These are phyloP conservation scores for Penicillium goetzii DNA, from an alignment of 495 filamentous ascomycete genomes.

Conservation along the genomic window DNA sequence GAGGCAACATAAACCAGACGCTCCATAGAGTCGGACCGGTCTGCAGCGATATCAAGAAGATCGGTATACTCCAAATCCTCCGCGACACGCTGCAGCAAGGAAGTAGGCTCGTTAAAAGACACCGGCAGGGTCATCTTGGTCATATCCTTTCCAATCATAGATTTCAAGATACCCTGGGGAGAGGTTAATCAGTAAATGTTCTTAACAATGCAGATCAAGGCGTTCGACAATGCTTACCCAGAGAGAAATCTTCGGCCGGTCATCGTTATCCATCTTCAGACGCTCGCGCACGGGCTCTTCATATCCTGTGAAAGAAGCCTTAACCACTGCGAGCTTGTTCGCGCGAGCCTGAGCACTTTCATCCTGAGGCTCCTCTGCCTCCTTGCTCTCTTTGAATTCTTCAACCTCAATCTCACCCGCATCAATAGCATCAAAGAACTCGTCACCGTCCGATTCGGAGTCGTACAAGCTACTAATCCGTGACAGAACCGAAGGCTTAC, in stretches of 20 bases:
- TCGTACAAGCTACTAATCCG: constrained; percentile 62
- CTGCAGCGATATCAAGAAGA: constrained; percentile 86
- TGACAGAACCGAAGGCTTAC: constrained; percentile 39
- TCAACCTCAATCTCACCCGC: constrained; percentile 85
- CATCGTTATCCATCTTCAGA: constrained; percentile 88
- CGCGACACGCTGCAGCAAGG: constrained; percentile 90
- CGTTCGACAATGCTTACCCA: constrained; percentile 69
- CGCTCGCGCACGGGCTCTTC: constrained; percentile 78
- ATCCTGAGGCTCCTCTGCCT: constrained; percentile 47
- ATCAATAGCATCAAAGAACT: constrained; percentile 97
- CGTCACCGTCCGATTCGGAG: constrained; percentile 83
- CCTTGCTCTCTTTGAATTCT: constrained; percentile 55
- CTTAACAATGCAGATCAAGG: background rate
- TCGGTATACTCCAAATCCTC: constrained; percentile 99
- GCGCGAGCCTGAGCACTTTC: constrained; percentile 52
- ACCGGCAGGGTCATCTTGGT: constrained; percentile 99
- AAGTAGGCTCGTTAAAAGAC: constrained; percentile 98
- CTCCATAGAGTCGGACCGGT: constrained; percentile 83
- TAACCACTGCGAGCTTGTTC: constrained; percentile 61
- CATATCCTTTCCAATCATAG: constrained; percentile 99
- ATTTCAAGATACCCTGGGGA: constrained; percentile 89
- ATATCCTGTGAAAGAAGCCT: constrained; percentile 82
- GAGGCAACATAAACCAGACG: constrained; percentile 95
- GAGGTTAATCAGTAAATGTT: constrained; percentile 23
- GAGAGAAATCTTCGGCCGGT: constrained; percentile 90